A percentile compares a stretch with the other conserved stretches of the same genome.
Conservation (phyloP, 257 asterid genomes). For the Ophiorrhiza pumila region DNA sequence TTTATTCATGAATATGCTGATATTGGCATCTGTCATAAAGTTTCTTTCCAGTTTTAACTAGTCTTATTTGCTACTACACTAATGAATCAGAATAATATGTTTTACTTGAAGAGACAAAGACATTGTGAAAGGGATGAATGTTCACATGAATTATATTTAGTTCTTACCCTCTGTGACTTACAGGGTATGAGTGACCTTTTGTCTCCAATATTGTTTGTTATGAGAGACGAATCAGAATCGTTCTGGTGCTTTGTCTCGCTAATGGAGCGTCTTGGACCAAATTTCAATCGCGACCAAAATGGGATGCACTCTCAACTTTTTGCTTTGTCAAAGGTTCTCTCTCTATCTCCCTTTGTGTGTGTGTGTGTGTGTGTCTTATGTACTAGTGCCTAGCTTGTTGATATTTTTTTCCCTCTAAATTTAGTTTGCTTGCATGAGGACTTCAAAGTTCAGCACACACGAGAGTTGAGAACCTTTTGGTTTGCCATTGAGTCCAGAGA, state of each 20-base stretch:
- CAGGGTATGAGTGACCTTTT: constrained; percentile 99
- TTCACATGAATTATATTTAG: neutral
- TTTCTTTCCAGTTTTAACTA: neutral
- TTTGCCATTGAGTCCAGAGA: neutral
- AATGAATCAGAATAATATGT: neutral
- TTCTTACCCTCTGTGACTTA: constrained; percentile 21
- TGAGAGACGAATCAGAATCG: constrained; percentile 85
- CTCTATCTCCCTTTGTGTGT: constrained; percentile 11
- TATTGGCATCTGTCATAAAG: neutral
- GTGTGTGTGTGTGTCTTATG: neutral
- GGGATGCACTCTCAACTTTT: constrained; percentile 99
- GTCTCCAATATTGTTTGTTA: constrained; percentile 85
- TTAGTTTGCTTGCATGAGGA: neutral
- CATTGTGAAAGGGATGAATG: neutral
- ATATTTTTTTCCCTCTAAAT: neutral
- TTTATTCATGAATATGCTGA: neutral
- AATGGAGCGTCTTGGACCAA: constrained; percentile 98
- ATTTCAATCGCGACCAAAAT: constrained; percentile 95
- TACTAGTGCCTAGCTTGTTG: neutral
- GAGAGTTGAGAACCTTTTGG: neutral
- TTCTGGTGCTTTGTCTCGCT: constrained; percentile 94
- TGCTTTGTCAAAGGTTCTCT: constrained; percentile 81
- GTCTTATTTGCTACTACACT: neutral
- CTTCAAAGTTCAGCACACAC: neutral
- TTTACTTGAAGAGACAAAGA: neutral